phyloP scores from a whole-genome alignment of 306 rosid species.

The Dryas octopetala region DNA sequence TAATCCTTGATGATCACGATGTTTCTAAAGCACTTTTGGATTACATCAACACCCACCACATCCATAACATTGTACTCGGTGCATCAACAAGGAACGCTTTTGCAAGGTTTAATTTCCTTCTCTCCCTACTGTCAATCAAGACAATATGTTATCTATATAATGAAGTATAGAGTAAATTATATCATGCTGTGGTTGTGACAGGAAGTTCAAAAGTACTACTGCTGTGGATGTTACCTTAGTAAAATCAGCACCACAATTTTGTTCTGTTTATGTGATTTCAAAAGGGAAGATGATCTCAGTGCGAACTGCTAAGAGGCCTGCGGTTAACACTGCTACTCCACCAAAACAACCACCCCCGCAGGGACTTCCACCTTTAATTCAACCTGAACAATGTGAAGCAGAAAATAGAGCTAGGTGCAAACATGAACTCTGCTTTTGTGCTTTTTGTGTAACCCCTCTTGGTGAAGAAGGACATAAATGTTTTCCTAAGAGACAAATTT shows the following conservation, averaged over 20 bases:
- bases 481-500: no score
- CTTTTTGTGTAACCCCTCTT: no score
- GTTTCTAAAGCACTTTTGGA: slow-evolving; percentile 60
- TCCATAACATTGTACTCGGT: slow-evolving; percentile 68
- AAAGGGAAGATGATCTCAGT: slow-evolving; percentile 73
- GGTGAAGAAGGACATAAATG: no score
- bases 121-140: slow-evolving; percentile 2
- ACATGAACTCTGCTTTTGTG: no score
- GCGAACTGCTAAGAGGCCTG: slow-evolving; percentile 60
- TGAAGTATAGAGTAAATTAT: not conserved
- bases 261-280: slow-evolving; percentile 73
- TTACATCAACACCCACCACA: slow-evolving; percentile 39
- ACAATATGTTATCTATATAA: not conserved
- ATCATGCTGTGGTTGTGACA: slow-evolving; percentile 31
- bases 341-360: slow-evolving; percentile 40
- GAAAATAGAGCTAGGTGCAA: slow-evolving; percentile 51
- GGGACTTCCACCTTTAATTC: slow-evolving; percentile 27
- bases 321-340: slow-evolving; percentile 38
- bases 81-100: slow-evolving; percentile 63
- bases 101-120: slow-evolving; percentile 43
- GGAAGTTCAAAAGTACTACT: slow-evolving; percentile 54
- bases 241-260: slow-evolving; percentile 71
- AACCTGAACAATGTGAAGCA: slow-evolving; percentile 30
- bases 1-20: slow-evolving; percentile 60
- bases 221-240: slow-evolving; percentile 55